Conservation (phyloP, 2,329 filamentous ascomycete species). For the Aspergillus brunneoviolaceus region DNA sequence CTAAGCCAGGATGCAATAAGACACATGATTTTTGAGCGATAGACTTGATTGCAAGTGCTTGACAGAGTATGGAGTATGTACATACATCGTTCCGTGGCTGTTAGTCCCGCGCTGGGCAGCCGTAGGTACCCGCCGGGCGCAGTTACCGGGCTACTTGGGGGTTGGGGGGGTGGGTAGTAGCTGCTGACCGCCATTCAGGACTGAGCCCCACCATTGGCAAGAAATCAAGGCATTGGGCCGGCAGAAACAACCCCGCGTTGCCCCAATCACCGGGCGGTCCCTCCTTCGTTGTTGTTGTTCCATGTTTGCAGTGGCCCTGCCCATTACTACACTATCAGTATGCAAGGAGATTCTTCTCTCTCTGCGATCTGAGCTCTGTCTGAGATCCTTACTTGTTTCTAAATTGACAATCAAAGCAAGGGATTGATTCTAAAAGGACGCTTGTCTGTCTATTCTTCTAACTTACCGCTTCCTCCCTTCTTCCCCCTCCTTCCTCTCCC, state of each 20-base stretch:
- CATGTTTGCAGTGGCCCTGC: conserved; percentile 3
- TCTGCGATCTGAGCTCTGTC: background rate
- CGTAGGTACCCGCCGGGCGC: background rate
- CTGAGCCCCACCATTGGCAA: background rate
- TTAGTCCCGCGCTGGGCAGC: background rate
- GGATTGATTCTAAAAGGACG: too few species aligned
- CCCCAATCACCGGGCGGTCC: conserved; percentile 19
- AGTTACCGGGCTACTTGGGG: background rate
- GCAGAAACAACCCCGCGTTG: conserved; percentile 36
- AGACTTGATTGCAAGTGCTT: too few species aligned
- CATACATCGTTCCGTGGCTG: background rate
- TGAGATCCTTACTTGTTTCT: too few species aligned
- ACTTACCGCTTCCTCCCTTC: background rate
- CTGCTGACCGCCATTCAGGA: conserved; percentile 14
- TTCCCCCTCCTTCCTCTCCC: background rate
- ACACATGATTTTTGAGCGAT: background rate
- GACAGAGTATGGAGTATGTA: too few species aligned
- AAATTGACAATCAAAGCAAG: too few species aligned
- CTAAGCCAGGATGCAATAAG: background rate
- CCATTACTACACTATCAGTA: background rate
- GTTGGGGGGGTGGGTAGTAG: too few species aligned
- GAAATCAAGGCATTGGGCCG: conserved; percentile 26
- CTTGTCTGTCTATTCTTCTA: background rate
- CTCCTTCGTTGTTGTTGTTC: conserved; percentile 12
- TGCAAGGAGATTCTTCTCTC: conserved; percentile 18